These are phyloP conservation scores for Fusarium lateritium DNA, from an alignment of 2,329 filamentous ascomycete species.

Conservation along the genomic window DNA sequence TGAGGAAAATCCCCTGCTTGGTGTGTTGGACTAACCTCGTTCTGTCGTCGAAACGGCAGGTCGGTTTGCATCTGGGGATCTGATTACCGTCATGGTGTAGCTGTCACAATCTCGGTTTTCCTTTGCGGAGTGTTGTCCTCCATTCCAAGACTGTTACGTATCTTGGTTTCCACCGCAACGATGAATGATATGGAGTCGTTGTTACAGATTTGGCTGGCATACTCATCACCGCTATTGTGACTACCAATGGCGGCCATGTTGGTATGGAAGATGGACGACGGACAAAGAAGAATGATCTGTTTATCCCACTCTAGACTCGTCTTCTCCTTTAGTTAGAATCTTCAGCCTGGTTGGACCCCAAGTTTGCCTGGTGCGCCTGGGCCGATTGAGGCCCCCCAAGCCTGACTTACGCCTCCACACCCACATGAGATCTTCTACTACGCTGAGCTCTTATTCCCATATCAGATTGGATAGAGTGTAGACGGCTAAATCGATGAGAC, in stretches of 20 bases:
- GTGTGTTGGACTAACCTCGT: constrained; percentile 34
- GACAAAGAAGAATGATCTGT: constrained; percentile 19
- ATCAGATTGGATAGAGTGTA: constrained; percentile 30
- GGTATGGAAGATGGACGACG: constrained; percentile 24
- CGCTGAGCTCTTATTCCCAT: constrained; percentile 34
- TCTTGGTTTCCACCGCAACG: constrained; percentile 41
- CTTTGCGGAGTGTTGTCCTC: constrained; percentile 27
- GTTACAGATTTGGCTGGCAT: constrained; percentile 41
- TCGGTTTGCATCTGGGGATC: constrained; percentile 43
- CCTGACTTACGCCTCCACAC: constrained; percentile 51
- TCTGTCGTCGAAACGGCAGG: constrained; percentile 33
- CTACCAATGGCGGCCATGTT: constrained; percentile 34
- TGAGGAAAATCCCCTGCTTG: constrained; percentile 42
- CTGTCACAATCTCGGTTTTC: constrained; percentile 29
- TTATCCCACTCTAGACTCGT: constrained; percentile 23
- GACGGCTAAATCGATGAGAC: constrained; percentile 34
- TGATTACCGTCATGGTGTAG: constrained; percentile 35
- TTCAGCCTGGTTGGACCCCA: constrained; percentile 39
- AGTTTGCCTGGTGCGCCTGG: constrained; percentile 39
- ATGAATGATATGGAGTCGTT: constrained; percentile 40
- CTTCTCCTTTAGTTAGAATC: constrained; percentile 11
- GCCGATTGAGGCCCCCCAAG: constrained; percentile 48
- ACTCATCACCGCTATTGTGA: constrained; percentile 44
- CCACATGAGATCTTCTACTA: constrained; percentile 40
- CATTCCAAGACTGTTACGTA: constrained; percentile 42